These are phyloP conservation scores for Dinochytrium kinnereticum DNA, from an alignment of 371 early-diverging fungal species.

Conservation along the genomic window DNA sequence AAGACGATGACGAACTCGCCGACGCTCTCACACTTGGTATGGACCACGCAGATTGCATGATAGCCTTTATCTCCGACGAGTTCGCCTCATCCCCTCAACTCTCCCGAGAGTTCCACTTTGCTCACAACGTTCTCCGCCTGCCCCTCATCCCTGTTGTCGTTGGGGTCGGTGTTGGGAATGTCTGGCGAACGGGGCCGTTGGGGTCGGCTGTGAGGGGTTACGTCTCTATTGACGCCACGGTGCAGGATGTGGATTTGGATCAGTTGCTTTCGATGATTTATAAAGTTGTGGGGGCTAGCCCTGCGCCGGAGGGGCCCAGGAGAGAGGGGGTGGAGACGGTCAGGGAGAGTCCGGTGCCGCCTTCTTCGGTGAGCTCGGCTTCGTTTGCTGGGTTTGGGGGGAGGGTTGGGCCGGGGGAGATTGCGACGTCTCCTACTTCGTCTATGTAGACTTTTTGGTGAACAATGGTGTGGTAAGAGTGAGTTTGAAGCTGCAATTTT, in stretches of 20 bases:
- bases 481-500: too few relatives aligned
- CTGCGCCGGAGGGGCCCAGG: slow-evolving; percentile 17
- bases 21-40: slow-evolving; percentile 17
- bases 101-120: slow-evolving; percentile 16
- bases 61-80: slow-evolving; percentile 18
- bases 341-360: not conserved
- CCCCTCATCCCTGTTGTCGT: slow-evolving; percentile 20
- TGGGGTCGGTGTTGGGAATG: slow-evolving; percentile 9
- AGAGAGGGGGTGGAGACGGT: not conserved
- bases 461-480: too few relatives aligned
- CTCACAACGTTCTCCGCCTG: slow-evolving; percentile 17
- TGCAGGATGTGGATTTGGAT: slow-evolving; percentile 15
- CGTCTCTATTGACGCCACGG: slow-evolving; percentile 11
- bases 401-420: slow-evolving; percentile 11
- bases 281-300: slow-evolving; percentile 17
- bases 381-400: slow-evolving; percentile 18
- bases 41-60: slow-evolving; percentile 22
- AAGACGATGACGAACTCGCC: slow-evolving; percentile 15
- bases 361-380: not conserved
- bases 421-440: not conserved
- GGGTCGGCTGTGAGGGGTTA: slow-evolving; percentile 12
- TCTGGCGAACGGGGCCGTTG: slow-evolving; percentile 3
- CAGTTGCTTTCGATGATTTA: slow-evolving; percentile 8
- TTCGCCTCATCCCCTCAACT: slow-evolving; percentile 19
- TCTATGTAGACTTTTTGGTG: too few relatives aligned